phyloP scores from a whole-genome alignment of 139 green algal genomes.

The Raphidocelis subcapitata region DNA sequence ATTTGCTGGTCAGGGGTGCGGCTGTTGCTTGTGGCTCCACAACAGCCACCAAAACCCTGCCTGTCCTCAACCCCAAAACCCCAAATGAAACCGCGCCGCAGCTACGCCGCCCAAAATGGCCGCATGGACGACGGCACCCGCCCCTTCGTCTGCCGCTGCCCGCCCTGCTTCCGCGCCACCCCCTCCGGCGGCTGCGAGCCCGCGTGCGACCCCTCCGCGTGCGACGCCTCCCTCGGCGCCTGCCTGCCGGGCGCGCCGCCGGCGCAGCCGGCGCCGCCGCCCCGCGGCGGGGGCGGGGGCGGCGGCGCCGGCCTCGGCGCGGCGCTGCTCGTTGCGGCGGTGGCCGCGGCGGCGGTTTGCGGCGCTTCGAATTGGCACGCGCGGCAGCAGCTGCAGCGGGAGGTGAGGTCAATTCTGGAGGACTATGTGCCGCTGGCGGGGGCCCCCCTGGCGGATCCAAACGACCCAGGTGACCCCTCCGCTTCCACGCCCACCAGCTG shows the following conservation, averaged over 20 bases:
- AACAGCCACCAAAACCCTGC: too few relatives aligned
- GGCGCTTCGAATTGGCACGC: constrained; percentile 47
- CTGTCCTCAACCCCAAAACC: too few relatives aligned
- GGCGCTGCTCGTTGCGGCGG: constrained; percentile 26
- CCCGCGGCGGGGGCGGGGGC: too few relatives aligned
- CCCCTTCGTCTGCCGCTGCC: constrained; percentile 44
- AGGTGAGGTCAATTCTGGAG: constrained; percentile 78
- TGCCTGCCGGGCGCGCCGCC: constrained; percentile 2
- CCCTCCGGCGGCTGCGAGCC: constrained; percentile 43
- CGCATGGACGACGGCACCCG: too few relatives aligned
- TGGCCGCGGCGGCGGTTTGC: constrained; percentile 36
- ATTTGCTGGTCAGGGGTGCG: too few relatives aligned
- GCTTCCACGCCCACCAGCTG: too few relatives aligned
- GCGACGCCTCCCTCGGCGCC: constrained; percentile 33
- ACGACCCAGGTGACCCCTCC: too few relatives aligned
- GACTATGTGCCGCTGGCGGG: constrained; percentile 87
- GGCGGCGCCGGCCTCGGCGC: constrained; percentile 40
- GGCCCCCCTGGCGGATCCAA: too few relatives aligned
- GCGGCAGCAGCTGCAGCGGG: constrained; percentile 47
- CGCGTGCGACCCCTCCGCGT: constrained; percentile 51
- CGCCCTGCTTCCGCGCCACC: constrained; percentile 52
- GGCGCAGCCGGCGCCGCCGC: too few relatives aligned
- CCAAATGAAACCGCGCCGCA: too few relatives aligned
- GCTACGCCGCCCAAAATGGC: too few relatives aligned
- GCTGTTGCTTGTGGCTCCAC: too few relatives aligned